Percentiles rank a stretch among this genome's conserved stretches.
Conservation (phyloP, 148 eudicot genomes). For the Nepenthes mirabilis region DNA sequence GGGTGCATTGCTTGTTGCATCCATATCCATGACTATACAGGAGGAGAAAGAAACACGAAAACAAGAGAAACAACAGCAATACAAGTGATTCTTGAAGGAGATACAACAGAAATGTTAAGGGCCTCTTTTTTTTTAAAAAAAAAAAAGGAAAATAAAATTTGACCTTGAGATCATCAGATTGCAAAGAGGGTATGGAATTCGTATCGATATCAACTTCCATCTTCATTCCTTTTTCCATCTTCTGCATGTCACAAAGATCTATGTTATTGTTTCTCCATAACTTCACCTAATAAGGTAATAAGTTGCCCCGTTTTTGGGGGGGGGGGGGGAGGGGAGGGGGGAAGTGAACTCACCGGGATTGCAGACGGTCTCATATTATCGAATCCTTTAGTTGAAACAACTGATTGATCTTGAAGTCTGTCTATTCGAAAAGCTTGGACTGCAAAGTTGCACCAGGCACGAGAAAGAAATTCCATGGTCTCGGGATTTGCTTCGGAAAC, state of each 20-base stretch:
- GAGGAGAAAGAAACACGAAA: slow-evolving; percentile 4
- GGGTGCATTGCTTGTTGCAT: slow-evolving; percentile 99
- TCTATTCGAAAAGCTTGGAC: slow-evolving; percentile 64
- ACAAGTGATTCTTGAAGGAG: not conserved
- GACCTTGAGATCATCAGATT: slow-evolving; percentile 89
- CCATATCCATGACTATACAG: slow-evolving; percentile 92
- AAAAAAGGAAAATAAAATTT: not conserved
- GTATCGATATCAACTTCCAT: slow-evolving; percentile 39
- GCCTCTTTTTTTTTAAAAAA: not conserved
- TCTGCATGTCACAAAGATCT: slow-evolving; percentile 28
- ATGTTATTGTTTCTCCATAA: not conserved
- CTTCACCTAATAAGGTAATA: not conserved
- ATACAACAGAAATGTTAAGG: no score
- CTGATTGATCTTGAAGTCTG: slow-evolving; percentile 22
- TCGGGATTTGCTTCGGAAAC: slow-evolving; percentile 78
- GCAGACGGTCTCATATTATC: not conserved
- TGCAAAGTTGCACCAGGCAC: slow-evolving; percentile 87
- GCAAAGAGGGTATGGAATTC: slow-evolving; percentile 59
- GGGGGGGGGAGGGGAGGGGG: no score
- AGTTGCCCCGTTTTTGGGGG: not conserved
- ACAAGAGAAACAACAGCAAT: not conserved
- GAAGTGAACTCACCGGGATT: slow-evolving; percentile 15
- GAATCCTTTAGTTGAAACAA: slow-evolving; percentile 9
- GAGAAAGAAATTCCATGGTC: slow-evolving; percentile 84
- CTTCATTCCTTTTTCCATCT: slow-evolving; percentile 36